Evolutionary conservation across 139 green algal genomes (phyloP), one percentile per base, ranked within the genome.

Genomic region (Coelastrella sp.): DNA sequence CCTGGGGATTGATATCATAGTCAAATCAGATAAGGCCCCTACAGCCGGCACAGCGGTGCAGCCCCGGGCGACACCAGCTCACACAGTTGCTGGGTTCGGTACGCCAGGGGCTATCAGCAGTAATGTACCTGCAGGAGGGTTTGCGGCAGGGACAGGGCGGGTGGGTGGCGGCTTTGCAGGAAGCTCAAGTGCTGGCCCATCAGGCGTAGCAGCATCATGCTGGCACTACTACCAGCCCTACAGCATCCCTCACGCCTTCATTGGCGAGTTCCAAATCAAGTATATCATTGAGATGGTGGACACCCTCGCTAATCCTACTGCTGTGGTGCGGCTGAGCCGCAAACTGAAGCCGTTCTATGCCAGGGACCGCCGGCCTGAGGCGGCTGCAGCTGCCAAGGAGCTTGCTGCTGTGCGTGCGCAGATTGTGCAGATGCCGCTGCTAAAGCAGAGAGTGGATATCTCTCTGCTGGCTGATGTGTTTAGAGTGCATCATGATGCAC

Each of bases 181-280:
- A 14, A 14, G 32, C 47, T 66, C 54, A 10, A 59, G 13, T 68
- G 83, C 83, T 59, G 68, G 83, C 4, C 54, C 19, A 58, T 17
- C 81, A 32, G 81, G 61, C 3, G 64, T 61, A 47, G 81, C 81
- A 87, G 83, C 68, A 5, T 76, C 83, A 5, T 88, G 83, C 83
- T 88, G 83, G 83, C 80, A 78, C 68, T 83, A 78, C 68, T 91
- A 68, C 78, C 89, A 90, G 59, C 82, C 86, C 3, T 86, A 75
- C 22, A 76, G 13, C 7, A 58, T 92, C 22, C 89, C 91, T 0
- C 92, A 92, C 5, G 65, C 87, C 1, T 92, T 83, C 86, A 89
- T 95, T 0, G 92, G 92, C 0, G 86, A 95, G 82, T 88, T 93
- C 88, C 92, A 93, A 73, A 75, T 93, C 60, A 87, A 90, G 71